Percentiles rank a stretch among this genome's conserved stretches.
Conservation (phyloP, 192 early-diverging fungal genomes). For the Helicostylum pulchrum region DNA sequence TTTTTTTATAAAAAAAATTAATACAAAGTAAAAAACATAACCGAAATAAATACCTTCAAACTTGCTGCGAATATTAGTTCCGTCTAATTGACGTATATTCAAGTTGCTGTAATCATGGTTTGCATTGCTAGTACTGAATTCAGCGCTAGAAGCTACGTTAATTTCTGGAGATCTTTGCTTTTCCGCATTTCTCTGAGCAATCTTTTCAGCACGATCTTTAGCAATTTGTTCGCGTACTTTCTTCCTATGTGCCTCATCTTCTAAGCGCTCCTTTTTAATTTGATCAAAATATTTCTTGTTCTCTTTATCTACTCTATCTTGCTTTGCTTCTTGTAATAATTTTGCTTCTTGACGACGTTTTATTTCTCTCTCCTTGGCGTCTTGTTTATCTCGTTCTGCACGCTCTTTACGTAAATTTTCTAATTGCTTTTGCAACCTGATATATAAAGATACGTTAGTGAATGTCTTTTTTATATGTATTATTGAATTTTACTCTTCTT, state of each 20-base stretch:
- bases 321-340: conserved; percentile 13
- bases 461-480: background rate
- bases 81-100: conserved; percentile 34
- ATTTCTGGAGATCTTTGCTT: background rate
- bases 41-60: conserved; percentile 21
- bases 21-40: background rate
- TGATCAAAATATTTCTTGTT: conserved; percentile 25
- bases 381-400: conserved; percentile 10
- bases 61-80: conserved; percentile 15
- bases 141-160: background rate
- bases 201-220: conserved; percentile 23
- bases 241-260: conserved; percentile 25
- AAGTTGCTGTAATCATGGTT: conserved; percentile 16
- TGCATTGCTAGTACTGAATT: background rate
- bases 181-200: conserved; percentile 2
- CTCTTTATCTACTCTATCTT: conserved; percentile 18
- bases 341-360: conserved; percentile 29
- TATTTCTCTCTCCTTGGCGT: conserved; percentile 19
- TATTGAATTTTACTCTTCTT: conserved; percentile 6
- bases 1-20: background rate
- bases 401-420: conserved; percentile 2
- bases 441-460: background rate
- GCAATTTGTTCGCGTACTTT: conserved; percentile 34
- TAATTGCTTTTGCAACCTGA: conserved; percentile 1
- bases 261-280: conserved; percentile 24